Evolutionary conservation across 2,329 filamentous ascomycete species (phyloP).

Genomic region (Colletotrichum tofieldiae): DNA sequence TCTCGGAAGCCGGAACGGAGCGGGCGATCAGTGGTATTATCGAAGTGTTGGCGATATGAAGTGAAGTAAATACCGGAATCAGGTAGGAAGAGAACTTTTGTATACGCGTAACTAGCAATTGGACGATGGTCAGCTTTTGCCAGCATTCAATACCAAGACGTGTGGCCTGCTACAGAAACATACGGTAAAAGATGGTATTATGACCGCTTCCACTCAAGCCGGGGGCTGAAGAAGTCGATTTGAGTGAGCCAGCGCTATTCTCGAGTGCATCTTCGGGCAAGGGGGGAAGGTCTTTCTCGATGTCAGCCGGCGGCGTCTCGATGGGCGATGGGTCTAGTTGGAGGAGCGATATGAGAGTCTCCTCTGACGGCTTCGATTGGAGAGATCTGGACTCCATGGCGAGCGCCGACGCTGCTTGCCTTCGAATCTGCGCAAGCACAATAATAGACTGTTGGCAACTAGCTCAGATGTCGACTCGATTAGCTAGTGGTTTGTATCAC

Average conservation of each 20-base stretch:
- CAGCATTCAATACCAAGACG: slow-evolving; percentile 18
- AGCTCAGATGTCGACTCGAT: background rate
- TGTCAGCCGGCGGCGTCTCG: slow-evolving; percentile 64
- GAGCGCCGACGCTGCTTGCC: background rate
- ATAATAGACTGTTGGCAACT: background rate
- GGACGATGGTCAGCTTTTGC: slow-evolving; percentile 37
- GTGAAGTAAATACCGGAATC: slow-evolving; percentile 81
- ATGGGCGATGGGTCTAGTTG: slow-evolving; percentile 61
- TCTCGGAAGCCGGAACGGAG: slow-evolving; percentile 82
- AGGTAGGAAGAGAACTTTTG: slow-evolving; percentile 94
- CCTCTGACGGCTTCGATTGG: slow-evolving; percentile 40
- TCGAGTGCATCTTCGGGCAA: slow-evolving; percentile 56
- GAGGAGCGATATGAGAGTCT: slow-evolving; percentile 44
- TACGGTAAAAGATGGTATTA: slow-evolving; percentile 83
- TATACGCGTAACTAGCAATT: slow-evolving; percentile 75
- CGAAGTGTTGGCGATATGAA: slow-evolving; percentile 87
- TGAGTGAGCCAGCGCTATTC: slow-evolving; percentile 51
- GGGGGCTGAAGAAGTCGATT: slow-evolving; percentile 61
- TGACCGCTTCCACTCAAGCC: slow-evolving; percentile 77
- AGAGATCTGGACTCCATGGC: slow-evolving; percentile 41
- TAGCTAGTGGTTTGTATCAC: background rate
- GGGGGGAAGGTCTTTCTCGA: slow-evolving; percentile 63
- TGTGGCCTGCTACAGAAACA: slow-evolving; percentile 49
- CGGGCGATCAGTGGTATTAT: slow-evolving; percentile 83
- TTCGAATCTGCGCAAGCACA: background rate